phyloP scores from a whole-genome alignment of 768 basidiomycete genomes.

The Scleroderma bovista region DNA sequence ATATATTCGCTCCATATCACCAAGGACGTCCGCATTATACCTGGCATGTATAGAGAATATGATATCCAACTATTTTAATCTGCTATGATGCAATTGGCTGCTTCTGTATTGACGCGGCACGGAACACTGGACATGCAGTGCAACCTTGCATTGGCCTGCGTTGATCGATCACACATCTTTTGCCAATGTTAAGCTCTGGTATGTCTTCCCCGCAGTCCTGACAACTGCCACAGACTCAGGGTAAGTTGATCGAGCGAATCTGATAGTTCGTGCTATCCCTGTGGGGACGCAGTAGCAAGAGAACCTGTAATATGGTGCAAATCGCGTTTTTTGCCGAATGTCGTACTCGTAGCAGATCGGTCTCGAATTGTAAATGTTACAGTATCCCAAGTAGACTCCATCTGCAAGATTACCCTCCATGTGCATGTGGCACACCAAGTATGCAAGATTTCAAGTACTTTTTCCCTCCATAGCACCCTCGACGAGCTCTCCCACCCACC shows the following conservation, averaged over 20 bases:
- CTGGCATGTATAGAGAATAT: neutral
- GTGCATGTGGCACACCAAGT: neutral
- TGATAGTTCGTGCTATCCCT: too few species aligned
- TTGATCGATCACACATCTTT: too few species aligned
- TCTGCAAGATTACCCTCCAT: neutral
- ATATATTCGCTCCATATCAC: too few species aligned
- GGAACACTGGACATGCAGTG: neutral
- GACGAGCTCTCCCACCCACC: conserved; percentile 73
- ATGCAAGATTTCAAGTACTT: conserved; percentile 29
- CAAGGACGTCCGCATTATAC: neutral
- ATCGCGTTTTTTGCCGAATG: neutral
- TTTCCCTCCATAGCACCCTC: conserved; percentile 71
- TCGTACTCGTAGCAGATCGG: neutral
- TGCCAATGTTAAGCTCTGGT: too few species aligned
- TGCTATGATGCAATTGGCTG: too few species aligned
- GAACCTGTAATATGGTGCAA: neutral
- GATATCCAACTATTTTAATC: neutral
- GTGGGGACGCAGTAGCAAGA: too few species aligned
- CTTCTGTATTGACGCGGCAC: neutral
- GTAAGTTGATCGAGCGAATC: too few species aligned
- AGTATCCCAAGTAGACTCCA: neutral
- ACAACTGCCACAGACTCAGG: too few species aligned
- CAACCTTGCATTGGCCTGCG: too few species aligned
- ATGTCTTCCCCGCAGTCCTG: too few species aligned
- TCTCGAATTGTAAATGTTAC: neutral